Evolutionary conservation across 1,284 basidiomycete species (phyloP), one percentile per base, ranked within the genome.

Genomic region (Rhodotorula mucilaginosa): DNA sequence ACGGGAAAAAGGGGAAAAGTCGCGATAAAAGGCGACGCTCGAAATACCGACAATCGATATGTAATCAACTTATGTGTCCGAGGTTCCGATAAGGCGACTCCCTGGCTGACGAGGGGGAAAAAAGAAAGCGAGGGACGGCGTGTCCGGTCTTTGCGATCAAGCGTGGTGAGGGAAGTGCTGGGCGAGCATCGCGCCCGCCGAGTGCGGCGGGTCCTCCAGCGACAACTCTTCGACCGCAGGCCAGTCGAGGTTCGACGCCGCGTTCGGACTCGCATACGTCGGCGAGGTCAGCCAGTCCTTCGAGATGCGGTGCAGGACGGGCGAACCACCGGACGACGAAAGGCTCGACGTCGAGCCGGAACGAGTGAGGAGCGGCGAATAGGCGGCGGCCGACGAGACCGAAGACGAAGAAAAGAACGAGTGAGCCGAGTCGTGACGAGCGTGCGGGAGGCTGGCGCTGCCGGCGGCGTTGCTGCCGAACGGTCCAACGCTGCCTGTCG

Each of bases 271-370:
- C 13, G 23, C 29, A 6, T 49, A 16, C 13, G 56, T 26, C 56
- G 67, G 21, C 19, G 58, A 23, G n/a, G 47, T 23, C 49, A 74
- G 67, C 73, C 73, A 74, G 26, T 74, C 61, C n/a, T 61, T 57
- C 12, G 68, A 64, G 56, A 74, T 61, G 59, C 69, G 74, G 51
- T 74, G 74, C n/a, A 69, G 68, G 52, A 71, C 60, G 21, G 68
- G 61, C 15, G 72, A 61, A 18, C 54, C 61, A 12, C 63, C 69
- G 2, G 48, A 44, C 16, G 69, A 70, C 7, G 72, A 70, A 29
- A 77, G 68, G 16, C 72, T 71, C 59, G 70, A 72, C 13, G 65
- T 57, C 58, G 67, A 69, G 15, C 62, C 61, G 31, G 54, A 48
- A 58, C 65, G 69, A 21, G 67, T 23, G 58, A 71, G 65, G 54